phyloP scores from a whole-genome alignment of 2,329 filamentous ascomycete genomes.

The Fusarium sp. region DNA sequence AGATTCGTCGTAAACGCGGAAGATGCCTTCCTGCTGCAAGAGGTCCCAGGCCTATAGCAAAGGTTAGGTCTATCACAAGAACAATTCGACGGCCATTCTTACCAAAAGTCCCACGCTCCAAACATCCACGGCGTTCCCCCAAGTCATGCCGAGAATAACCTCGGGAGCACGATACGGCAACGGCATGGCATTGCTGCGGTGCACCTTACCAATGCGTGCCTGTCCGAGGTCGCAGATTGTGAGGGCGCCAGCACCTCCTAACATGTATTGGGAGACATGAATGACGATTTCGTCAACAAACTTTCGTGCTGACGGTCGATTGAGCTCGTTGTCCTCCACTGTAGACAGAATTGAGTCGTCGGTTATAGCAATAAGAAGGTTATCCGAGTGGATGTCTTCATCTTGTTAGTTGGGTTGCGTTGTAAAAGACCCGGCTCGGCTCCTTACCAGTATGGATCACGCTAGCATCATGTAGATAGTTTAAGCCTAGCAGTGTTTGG shows the following conservation, averaged over 20 bases:
- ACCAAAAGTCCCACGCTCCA: constrained; percentile 51
- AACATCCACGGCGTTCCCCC: constrained; percentile 48
- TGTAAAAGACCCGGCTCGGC: too few species aligned
- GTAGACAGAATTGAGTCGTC: constrained; percentile 44
- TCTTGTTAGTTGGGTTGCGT: constrained; percentile 36
- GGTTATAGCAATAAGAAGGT: constrained; percentile 48
- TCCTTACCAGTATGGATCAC: constrained; percentile 44
- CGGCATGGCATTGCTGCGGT: constrained; percentile 43
- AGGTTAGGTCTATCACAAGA: neutral
- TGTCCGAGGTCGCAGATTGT: constrained; percentile 50
- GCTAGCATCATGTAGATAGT: constrained; percentile 41
- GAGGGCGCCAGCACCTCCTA: constrained; percentile 45
- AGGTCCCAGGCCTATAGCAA: constrained; percentile 44
- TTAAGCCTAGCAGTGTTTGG: constrained; percentile 39
- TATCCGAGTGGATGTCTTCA: constrained; percentile 50
- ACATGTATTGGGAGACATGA: constrained; percentile 48
- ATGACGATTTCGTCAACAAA: constrained; percentile 38
- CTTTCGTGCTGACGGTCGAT: constrained; percentile 47
- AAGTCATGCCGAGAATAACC: constrained; percentile 50
- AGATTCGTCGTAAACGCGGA: constrained; percentile 39
- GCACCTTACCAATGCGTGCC: constrained; percentile 46
- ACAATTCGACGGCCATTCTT: neutral
- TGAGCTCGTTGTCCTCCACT: constrained; percentile 47
- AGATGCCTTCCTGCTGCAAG: constrained; percentile 36
- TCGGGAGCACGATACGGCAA: constrained; percentile 49